A percentile compares a stretch with the other conserved stretches of the same genome.
phyloP scores from a whole-genome alignment of 2,329 filamentous ascomycete species.

The Decorospora gaudefroyi region DNA sequence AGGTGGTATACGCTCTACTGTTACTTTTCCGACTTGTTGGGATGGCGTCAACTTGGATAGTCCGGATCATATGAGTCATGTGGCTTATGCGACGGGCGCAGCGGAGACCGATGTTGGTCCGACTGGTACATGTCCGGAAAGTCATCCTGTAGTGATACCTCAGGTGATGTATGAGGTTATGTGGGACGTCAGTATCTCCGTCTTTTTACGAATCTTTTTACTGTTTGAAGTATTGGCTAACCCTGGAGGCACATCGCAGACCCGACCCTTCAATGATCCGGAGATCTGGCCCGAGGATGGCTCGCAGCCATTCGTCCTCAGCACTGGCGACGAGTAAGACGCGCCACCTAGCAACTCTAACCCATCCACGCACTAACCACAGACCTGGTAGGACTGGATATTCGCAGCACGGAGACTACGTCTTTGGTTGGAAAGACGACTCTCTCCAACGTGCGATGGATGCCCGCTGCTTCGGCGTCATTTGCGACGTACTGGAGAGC shows the following conservation, averaged over 20 bases:
- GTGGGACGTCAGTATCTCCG: slow-evolving; percentile 32
- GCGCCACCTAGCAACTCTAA: too few relatives aligned
- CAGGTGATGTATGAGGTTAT: slow-evolving; percentile 42
- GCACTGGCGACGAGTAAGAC: slow-evolving; percentile 36
- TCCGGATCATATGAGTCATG: slow-evolving; percentile 65
- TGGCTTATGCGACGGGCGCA: slow-evolving; percentile 54
- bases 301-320: slow-evolving; percentile 34
- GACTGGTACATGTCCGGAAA: slow-evolving; percentile 32
- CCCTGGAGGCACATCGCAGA: too few relatives aligned
- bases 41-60: slow-evolving; percentile 63
- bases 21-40: slow-evolving; percentile 76
- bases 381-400: slow-evolving; percentile 23
- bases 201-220: too few relatives aligned
- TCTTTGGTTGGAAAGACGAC: slow-evolving; percentile 41
- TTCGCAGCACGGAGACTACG: slow-evolving; percentile 37
- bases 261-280: slow-evolving; percentile 31
- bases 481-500: slow-evolving; percentile 25
- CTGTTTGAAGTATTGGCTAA: too few relatives aligned
- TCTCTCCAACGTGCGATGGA: slow-evolving; percentile 38
- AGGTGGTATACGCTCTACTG: slow-evolving; percentile 63
- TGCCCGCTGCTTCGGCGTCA: slow-evolving; percentile 30
- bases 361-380: not conserved
- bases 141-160: slow-evolving; percentile 35
- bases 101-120: slow-evolving; percentile 31
- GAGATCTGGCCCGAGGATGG: slow-evolving; percentile 28